Evolutionary conservation across 192 early-diverging fungal species (phyloP).

Genomic region (Piromyces finnis): DNA sequence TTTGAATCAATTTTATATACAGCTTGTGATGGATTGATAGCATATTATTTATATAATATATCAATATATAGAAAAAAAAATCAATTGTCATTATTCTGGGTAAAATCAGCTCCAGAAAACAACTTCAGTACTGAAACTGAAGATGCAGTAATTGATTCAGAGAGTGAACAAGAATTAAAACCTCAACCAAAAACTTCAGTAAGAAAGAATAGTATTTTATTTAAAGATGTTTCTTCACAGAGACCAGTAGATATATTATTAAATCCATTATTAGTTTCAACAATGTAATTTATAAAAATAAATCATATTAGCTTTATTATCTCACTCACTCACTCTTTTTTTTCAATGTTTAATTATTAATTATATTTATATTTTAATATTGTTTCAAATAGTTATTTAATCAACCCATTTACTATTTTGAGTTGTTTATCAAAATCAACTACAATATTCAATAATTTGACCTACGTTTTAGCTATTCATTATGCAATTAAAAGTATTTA

Average conservation of each 20-base stretch:
- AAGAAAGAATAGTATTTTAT: background rate
- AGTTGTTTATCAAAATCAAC: constrained; percentile 31
- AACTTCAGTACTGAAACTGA: background rate
- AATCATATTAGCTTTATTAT: too few species aligned
- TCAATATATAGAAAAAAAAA: background rate
- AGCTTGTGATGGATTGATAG: background rate
- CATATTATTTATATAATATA: background rate
- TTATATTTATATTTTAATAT: too few species aligned
- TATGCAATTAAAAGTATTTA: constrained; percentile 34
- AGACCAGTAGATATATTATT: background rate
- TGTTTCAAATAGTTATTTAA: background rate
- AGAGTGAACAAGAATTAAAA: background rate
- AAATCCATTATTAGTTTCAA: background rate
- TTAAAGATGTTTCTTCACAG: background rate
- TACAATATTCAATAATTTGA: constrained; percentile 51
- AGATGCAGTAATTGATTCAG: background rate
- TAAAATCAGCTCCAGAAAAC: background rate
- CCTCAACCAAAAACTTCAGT: background rate
- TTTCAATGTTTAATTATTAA: background rate
- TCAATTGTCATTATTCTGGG: background rate
- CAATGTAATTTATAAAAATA: background rate
- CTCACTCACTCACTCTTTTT: too few species aligned
- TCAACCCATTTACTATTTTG: constrained; percentile 1
- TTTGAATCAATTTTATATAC: background rate
- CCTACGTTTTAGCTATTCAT: constrained; percentile 52